A percentile compares a stretch with the other conserved stretches of the same genome.
phyloP scores from a whole-genome alignment of 768 basidiomycete species.

The Kondoa malvinella region DNA sequence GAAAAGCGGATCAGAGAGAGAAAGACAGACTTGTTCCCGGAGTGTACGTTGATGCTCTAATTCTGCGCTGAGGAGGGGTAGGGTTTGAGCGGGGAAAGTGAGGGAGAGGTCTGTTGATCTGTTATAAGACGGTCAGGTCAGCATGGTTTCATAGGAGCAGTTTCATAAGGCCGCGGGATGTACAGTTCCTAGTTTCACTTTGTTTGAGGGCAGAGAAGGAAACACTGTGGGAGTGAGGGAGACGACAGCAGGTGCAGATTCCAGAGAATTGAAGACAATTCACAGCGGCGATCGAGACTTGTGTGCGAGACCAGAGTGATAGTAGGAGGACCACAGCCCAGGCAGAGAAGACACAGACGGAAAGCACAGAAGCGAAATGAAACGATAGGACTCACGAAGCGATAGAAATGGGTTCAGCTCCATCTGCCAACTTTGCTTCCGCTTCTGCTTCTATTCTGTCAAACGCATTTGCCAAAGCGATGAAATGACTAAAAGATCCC shows the following conservation, averaged over 20 bases:
- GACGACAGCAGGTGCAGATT: no score
- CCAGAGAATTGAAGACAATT: no score
- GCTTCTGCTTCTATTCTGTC: conserved; percentile 5
- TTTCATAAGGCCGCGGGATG: no score
- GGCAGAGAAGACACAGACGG: neutral
- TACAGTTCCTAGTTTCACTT: no score
- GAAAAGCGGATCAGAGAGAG: neutral
- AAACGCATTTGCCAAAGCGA: neutral
- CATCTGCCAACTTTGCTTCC: neutral
- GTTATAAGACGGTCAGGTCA: no score
- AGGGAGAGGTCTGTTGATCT: neutral
- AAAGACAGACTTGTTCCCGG: neutral
- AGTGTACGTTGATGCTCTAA: neutral
- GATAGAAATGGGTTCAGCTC: neutral
- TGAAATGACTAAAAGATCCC: neutral
- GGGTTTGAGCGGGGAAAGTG: neutral
- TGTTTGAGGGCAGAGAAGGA: no score
- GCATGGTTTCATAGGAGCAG: no score
- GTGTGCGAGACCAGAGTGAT: no score
- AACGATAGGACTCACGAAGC: neutral
- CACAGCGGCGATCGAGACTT: no score
- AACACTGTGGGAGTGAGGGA: no score
- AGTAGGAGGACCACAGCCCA: no score
- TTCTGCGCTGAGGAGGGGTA: neutral
- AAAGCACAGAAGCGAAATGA: neutral